Conservation (phyloP, 2,329 filamentous ascomycete species). For the Bisporella sp. region DNA sequence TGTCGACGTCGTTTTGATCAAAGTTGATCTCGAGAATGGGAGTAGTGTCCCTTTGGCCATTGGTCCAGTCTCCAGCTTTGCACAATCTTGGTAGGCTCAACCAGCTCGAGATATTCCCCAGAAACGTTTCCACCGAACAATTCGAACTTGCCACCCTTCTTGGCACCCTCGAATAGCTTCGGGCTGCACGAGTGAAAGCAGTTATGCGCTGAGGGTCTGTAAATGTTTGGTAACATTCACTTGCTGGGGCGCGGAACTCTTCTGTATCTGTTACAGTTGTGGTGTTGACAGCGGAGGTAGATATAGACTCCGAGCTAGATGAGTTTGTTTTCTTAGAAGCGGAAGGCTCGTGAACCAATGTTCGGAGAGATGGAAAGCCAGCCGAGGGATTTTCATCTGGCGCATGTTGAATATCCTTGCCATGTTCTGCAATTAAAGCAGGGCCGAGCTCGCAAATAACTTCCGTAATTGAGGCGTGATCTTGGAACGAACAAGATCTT, state of each 20-base stretch:
- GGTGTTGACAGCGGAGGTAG: slow-evolving; percentile 63
- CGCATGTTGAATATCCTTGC: slow-evolving; percentile 93
- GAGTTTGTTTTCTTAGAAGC: slow-evolving; percentile 36
- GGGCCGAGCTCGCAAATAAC: slow-evolving; percentile 65
- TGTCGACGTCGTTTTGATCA: slow-evolving; percentile 93
- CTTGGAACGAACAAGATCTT: slow-evolving; percentile 82
- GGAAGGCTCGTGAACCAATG: slow-evolving; percentile 37
- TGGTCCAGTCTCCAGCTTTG: slow-evolving; percentile 94
- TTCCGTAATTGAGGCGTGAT: slow-evolving; percentile 76
- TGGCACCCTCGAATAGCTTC: slow-evolving; percentile 82
- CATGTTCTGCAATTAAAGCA: slow-evolving; percentile 82
- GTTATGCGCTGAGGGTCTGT: slow-evolving; percentile 84
- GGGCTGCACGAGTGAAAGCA: slow-evolving; percentile 84
- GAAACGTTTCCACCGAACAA: slow-evolving; percentile 93
- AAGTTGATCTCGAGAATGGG: slow-evolving; percentile 82
- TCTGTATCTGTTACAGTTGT: slow-evolving; percentile 81
- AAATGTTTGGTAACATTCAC: slow-evolving; percentile 86
- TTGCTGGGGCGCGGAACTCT: slow-evolving; percentile 92
- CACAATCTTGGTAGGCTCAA: slow-evolving; percentile 75
- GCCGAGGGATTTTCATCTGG: slow-evolving; percentile 74
- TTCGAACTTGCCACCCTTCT: slow-evolving; percentile 83
- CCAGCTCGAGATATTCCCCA: slow-evolving; percentile 78
- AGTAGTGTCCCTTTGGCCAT: slow-evolving; percentile 89
- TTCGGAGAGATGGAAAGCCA: slow-evolving; percentile 33
- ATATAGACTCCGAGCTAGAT: slow-evolving; percentile 19